phyloP scores from a whole-genome alignment of 1,284 basidiomycete species.

The Anthracocystis panici-leucophaei region DNA sequence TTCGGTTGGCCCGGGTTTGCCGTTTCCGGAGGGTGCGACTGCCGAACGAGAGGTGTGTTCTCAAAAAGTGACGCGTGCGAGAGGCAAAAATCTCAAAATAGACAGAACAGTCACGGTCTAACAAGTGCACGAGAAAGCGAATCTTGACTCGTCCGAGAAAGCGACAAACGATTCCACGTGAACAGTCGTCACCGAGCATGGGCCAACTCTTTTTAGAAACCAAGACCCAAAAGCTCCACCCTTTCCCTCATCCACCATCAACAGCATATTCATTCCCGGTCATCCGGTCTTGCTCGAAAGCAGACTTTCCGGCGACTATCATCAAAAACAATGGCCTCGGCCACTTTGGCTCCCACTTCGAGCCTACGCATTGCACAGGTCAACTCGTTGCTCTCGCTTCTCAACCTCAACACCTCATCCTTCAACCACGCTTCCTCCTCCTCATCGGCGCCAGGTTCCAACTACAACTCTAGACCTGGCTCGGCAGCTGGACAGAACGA shows the following conservation, averaged over 20 bases:
- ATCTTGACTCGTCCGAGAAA: constrained; percentile 1
- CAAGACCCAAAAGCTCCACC: background rate
- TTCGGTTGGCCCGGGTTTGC: background rate
- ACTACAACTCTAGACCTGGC: constrained; percentile 43
- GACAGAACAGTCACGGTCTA: background rate
- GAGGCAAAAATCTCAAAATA: background rate
- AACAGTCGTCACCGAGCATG: constrained; percentile 2
- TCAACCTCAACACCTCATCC: constrained; percentile 64
- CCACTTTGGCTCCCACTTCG: constrained; percentile 28
- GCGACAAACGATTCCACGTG: constrained; percentile 1
- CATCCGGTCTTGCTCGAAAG: background rate
- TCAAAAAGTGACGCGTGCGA: constrained; percentile 3
- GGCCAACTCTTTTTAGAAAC: constrained; percentile 3
- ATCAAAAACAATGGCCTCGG: constrained; percentile 29
- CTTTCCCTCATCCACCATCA: background rate
- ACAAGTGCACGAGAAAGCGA: background rate
- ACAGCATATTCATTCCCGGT: too few species aligned
- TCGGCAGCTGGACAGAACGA: constrained; percentile 40
- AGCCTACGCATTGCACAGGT: constrained; percentile 62
- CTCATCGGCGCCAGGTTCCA: constrained; percentile 38
- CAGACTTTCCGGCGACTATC: background rate
- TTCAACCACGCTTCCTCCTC: constrained; percentile 50
- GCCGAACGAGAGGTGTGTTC: background rate
- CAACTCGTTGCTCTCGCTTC: constrained; percentile 61
- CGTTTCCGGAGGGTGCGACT: constrained; percentile 3